Evolutionary conservation across 176 grass and related monocot species (phyloP).

Genomic region (Zizania latifolia): DNA sequence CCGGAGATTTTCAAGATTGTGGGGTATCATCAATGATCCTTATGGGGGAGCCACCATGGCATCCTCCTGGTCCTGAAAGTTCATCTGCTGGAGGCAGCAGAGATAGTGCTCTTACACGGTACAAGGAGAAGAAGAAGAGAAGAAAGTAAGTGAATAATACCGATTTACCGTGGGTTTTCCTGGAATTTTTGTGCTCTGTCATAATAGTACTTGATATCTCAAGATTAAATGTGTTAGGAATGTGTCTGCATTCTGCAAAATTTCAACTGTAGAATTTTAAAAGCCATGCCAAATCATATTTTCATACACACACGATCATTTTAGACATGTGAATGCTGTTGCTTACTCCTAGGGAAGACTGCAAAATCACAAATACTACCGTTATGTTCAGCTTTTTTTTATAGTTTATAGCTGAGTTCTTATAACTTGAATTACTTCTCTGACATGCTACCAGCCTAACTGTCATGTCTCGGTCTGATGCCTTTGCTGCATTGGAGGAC

Average conservation of each 20-base stretch:
- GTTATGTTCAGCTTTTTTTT: neutral
- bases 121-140: slow-evolving; percentile 96
- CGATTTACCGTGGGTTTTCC: neutral
- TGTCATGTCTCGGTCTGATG: neutral
- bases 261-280: neutral
- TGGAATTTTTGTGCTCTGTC: neutral
- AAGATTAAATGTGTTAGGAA: neutral
- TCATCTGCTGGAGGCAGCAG: slow-evolving; percentile 53
- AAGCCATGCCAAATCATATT: slow-evolving; percentile 7
- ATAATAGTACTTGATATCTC: neutral
- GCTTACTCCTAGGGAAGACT: neutral
- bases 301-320: neutral
- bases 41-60: slow-evolving; percentile 68
- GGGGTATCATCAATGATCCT: slow-evolving; percentile 57
- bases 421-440: too few relatives aligned
- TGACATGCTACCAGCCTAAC: neutral
- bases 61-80: slow-evolving; percentile 45
- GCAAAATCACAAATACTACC: neutral
- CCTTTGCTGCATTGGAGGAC: neutral
- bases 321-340: neutral
- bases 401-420: neutral
- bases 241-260: neutral
- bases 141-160: slow-evolving; percentile 73
- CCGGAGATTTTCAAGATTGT: slow-evolving; percentile 83
- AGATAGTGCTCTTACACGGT: slow-evolving; percentile 74